Evolutionary conservation across 805 yeast species (phyloP).

Genomic region (Nakazawaea pomicola): DNA sequence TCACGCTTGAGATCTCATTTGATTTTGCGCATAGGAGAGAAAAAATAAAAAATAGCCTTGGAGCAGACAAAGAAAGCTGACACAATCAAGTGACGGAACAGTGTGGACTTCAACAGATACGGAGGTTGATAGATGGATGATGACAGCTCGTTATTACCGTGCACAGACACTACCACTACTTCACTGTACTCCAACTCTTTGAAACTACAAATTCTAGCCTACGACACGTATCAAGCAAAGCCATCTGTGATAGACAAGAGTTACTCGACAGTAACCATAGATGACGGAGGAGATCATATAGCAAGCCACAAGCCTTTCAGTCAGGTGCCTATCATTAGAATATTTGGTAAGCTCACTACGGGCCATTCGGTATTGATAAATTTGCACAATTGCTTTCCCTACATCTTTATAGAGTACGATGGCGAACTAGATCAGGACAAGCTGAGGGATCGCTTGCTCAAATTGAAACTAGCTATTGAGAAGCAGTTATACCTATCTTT

Average conservation of each 20-base stretch:
- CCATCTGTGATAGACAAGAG: conserved; percentile 52
- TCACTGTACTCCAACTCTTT: conserved; percentile 14
- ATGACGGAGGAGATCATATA: conserved; percentile 18
- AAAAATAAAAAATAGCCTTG: no score
- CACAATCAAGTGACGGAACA: no score
- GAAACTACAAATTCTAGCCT: conserved; percentile 53
- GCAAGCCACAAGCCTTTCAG: conserved; percentile 19
- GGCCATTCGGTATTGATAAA: conserved; percentile 64
- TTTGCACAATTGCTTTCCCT: conserved; percentile 83
- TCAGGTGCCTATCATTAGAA: conserved; percentile 69
- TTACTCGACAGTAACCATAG: conserved; percentile 25
- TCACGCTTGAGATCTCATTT: not conserved
- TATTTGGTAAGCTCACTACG: conserved; percentile 66
- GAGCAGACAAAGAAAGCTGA: no score
- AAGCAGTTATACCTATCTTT: conserved; percentile 33
- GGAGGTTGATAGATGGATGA: no score
- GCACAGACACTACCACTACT: not conserved
- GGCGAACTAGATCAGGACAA: conserved; percentile 28
- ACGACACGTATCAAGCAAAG: conserved; percentile 58
- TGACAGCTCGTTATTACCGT: conserved; percentile 1
- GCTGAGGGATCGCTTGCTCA: conserved; percentile 28
- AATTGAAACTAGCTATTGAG: conserved; percentile 42
- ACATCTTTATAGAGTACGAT: conserved; percentile 61
- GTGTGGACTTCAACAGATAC: no score
- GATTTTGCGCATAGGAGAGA: no score